Evolutionary conservation across 306 rosid species (phyloP), one percentile per base, ranked within the genome.

Genomic region (Inga laurina): DNA sequence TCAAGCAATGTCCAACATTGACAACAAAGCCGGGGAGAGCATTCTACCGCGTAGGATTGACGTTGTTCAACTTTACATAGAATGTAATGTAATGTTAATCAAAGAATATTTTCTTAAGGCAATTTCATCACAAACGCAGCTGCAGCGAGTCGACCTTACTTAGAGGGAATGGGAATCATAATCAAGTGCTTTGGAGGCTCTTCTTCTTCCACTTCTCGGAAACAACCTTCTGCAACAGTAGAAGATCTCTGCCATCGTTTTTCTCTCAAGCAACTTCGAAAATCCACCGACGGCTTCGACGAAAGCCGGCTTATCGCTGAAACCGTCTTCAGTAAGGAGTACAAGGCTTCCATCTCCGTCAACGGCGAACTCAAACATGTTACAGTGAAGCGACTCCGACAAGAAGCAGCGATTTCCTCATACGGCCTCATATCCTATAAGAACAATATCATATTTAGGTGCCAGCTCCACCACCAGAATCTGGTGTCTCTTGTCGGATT

Each of bases 171-270:
- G 70, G 70, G 70, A 64, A 30, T 30, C 70, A 10, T 64, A 30
- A 2, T 4, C 16, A 64, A 64, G 21, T 64, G 43, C 71, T 66
- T 66, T 32, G 44, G 43, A 14, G 71, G 43, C 10, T 34, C 11
- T 15, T 8, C 21, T 14, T 48, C 52, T 48, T 57, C 64, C 2
- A 2, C 64, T 59, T 7, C 66, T n/a, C 1, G 10, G 4, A 37
- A 39, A 19, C 49, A 69, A 35, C 24, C 49, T 69, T 18, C 49
- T 27, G 44, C 54, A 19, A 1, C 13, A 3, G 22, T 44, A 71
- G 54, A 71, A 10, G 39, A 57, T 39, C 51, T 76, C 10, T 76
- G 81, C 8, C 73, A 48, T 44, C 73, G 18, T 10, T 78, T 78
- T 32, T 45, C 81, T 27, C 19, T 59, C 6, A 6, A 37, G 39